Evolutionary conservation across 1,284 basidiomycete genomes (phyloP), one percentile per base, ranked within the genome.

Genomic region (Tylopilus sp.): DNA sequence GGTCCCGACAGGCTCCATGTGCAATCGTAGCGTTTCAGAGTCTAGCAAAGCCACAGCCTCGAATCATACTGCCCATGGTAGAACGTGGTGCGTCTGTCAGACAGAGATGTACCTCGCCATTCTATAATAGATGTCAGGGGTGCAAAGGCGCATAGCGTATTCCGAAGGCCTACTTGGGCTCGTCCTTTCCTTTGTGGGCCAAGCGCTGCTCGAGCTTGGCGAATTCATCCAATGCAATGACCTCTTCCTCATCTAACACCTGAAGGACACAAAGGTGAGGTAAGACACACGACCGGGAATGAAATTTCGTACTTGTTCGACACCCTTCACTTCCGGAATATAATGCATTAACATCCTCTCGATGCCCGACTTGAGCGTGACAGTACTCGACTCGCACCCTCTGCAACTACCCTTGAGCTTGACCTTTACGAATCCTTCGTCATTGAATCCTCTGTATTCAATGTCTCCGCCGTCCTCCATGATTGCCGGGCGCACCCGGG

Each of bases 271-370:
- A 48, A 44, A 21, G 4, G 51, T 60, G 14, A 60, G 52, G 41
- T 24, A 39, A 51, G 14, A 44, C 36, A 15, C 0, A 11, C 45
- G 42, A 18, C 15, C 28, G 20, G 38, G 10, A 35, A 50, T 10
- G 42, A 47, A 41, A n/a, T 15, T 12, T 68, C 35, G 77, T 66
- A 88, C 91, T 82, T 98, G 94, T 64, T 97, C 91, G 7, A 99
- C 94, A n/a, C 83, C 85, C 69, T 95, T 88, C 30, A 99, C 95
- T 71, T 99, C 94, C 7, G 95, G 95, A 49, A 99, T 91, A 64
- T 98, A 99, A 71, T 99, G 95, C 91, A 92, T 95, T 62, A 99
- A 75, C 96, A 99, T 99, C 54, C 95, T 78, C 74, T 99, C 96
- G 49, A 97, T 95, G 4, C 94, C 94, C 57, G 81, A 85, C 77